Percentiles rank a stretch among this genome's conserved stretches.
Evolutionary conservation across 345 rosid species (phyloP).

Genomic region (Erysimum cheiranthoides): DNA sequence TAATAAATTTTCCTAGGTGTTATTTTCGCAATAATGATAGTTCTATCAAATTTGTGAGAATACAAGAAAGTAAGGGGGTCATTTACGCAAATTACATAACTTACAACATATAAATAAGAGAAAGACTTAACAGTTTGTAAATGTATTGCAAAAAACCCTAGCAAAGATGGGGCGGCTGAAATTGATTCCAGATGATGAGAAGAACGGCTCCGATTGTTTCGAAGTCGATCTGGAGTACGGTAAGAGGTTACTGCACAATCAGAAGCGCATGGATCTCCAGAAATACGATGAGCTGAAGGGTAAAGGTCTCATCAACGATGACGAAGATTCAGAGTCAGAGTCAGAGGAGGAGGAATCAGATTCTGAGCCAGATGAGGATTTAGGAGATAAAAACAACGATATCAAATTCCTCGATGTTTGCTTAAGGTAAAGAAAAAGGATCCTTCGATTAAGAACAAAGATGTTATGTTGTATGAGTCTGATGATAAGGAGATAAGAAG

Average conservation of each 20-base stretch:
- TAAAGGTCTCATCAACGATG: slow-evolving; percentile 52
- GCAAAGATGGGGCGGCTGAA: slow-evolving; percentile 35
- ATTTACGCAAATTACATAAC: not conserved
- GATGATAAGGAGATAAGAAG: slow-evolving; percentile 47
- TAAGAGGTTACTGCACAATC: slow-evolving; percentile 61
- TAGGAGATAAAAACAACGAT: slow-evolving; percentile 33
- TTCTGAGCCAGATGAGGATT: slow-evolving; percentile 40
- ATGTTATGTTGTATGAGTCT: slow-evolving; percentile 54
- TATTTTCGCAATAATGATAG: not conserved
- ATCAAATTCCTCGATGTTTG: slow-evolving; percentile 55
- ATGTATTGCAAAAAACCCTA: slow-evolving; percentile 23
- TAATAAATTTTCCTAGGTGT: too few species aligned
- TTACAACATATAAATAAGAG: not conserved
- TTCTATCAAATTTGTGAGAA: not conserved
- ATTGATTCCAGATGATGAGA: slow-evolving; percentile 43
- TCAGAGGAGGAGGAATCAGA: too few species aligned
- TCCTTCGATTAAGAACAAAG: slow-evolving; percentile 55
- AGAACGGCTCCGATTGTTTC: slow-evolving; percentile 40
- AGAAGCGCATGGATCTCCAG: slow-evolving; percentile 69
- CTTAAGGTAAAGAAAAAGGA: slow-evolving; percentile 57
- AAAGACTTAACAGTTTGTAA: not conserved
- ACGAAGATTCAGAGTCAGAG: slow-evolving; percentile 35
- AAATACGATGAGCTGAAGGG: slow-evolving; percentile 55
- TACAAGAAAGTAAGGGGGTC: not conserved
- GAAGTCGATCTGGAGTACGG: slow-evolving; percentile 66